Conservation (phyloP, 2,329 filamentous ascomycete genomes). For the Rhytidhysteron rufulum region DNA sequence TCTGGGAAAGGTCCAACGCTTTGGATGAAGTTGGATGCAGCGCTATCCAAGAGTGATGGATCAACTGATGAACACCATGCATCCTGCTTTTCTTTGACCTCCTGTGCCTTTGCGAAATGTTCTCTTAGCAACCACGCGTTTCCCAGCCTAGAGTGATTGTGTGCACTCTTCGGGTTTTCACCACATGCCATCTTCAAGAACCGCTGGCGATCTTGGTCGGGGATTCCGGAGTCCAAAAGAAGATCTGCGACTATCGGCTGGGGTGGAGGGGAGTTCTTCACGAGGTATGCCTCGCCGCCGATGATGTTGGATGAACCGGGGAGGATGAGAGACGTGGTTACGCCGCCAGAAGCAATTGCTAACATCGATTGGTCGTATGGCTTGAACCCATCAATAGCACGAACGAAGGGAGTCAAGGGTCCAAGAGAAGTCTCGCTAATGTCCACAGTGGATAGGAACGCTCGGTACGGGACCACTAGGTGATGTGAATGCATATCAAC, state of each 20-base stretch:
- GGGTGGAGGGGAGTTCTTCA: slow-evolving; percentile 64
- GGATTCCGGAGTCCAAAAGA: slow-evolving; percentile 64
- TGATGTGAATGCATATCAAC: slow-evolving; percentile 71
- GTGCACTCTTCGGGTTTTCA: slow-evolving; percentile 63
- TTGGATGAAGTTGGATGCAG: slow-evolving; percentile 58
- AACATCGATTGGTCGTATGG: slow-evolving; percentile 62
- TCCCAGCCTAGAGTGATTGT: slow-evolving; percentile 61
- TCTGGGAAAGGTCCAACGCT: too few species aligned
- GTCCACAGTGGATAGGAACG: slow-evolving; percentile 50
- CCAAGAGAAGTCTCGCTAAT: slow-evolving; percentile 61
- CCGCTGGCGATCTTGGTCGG: slow-evolving; percentile 60
- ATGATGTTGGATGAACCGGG: slow-evolving; percentile 72
- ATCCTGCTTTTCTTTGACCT: slow-evolving; percentile 57
- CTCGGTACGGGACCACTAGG: too few species aligned
- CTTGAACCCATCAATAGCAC: slow-evolving; percentile 63
- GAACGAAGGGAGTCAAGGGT: slow-evolving; percentile 65
- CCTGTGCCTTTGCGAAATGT: slow-evolving; percentile 61
- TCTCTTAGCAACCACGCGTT: slow-evolving; percentile 68
- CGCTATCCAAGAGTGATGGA: slow-evolving; percentile 45
- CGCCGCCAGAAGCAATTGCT: slow-evolving; percentile 69
- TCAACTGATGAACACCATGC: slow-evolving; percentile 64
- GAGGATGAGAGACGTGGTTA: slow-evolving; percentile 64
- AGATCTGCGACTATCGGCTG: slow-evolving; percentile 63
- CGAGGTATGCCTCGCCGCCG: slow-evolving; percentile 64
- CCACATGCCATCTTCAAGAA: slow-evolving; percentile 78